These are phyloP conservation scores for Kazachstania taianensis DNA, from an alignment of 805 yeast genomes.

Conservation along the genomic window DNA sequence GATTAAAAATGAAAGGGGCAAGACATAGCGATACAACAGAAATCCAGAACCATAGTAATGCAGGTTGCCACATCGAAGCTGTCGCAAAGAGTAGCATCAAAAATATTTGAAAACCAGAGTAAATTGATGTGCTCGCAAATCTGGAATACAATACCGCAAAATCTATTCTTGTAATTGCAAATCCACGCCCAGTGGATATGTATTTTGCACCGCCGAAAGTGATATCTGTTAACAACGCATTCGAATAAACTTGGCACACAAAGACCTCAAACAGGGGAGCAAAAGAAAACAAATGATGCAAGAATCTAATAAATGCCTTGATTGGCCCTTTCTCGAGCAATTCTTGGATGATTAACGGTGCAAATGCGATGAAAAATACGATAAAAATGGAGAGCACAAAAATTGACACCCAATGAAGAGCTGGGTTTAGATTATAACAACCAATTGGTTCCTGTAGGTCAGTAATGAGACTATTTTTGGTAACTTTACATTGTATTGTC, in stretches of 20 bases:
- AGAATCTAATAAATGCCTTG: conserved; percentile 60
- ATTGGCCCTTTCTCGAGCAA: conserved; percentile 74
- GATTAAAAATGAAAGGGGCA: conserved; percentile 68
- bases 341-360: conserved; percentile 83
- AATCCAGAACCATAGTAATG: conserved; percentile 65
- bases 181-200: conserved; percentile 88
- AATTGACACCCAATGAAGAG: conserved; percentile 80
- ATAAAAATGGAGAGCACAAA: conserved; percentile 85
- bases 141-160: conserved; percentile 65
- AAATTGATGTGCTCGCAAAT: conserved; percentile 67
- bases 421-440: conserved; percentile 78
- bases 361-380: conserved; percentile 84
- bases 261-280: conserved; percentile 93
- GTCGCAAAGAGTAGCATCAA: conserved; percentile 68
- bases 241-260: conserved; percentile 87
- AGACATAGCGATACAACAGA: conserved; percentile 55
- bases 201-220: conserved; percentile 88
- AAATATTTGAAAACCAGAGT: conserved; percentile 62
- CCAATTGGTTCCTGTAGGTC: conserved; percentile 70
- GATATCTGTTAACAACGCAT: conserved; percentile 62
- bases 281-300: conserved; percentile 67
- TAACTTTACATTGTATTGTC: conserved; percentile 55
- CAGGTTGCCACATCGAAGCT: conserved; percentile 70
- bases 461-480: conserved; percentile 58
- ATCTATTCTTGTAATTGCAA: conserved; percentile 74